A percentile compares a stretch with the other conserved stretches of the same genome.
Conservation (phyloP, 768 basidiomycete genomes). For the Auriculariales sp. region DNA sequence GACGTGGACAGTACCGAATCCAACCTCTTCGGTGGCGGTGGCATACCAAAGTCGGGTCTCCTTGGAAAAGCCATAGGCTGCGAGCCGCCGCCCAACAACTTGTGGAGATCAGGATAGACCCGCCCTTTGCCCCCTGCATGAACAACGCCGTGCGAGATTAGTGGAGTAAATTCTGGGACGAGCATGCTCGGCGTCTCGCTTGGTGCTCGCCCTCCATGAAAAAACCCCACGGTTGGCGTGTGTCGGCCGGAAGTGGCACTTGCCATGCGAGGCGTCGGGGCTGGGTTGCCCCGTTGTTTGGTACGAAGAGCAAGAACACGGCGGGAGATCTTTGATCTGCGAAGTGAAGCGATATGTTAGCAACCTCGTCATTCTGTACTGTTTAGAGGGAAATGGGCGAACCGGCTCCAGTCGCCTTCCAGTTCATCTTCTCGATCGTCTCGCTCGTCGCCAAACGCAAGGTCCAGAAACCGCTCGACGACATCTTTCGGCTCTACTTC, state of each 20-base stretch:
- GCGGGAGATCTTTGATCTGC: conserved; percentile 35
- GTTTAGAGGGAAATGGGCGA: conserved; percentile 10
- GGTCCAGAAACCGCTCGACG: conserved; percentile 35
- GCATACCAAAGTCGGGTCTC: neutral
- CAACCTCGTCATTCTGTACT: neutral
- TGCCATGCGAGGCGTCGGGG: conserved; percentile 33
- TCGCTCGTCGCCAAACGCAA: conserved; percentile 31
- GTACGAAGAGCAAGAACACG: conserved; percentile 41
- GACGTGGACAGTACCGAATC: too few species aligned
- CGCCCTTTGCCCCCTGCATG: conserved; percentile 11
- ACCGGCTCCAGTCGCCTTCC: conserved; percentile 47
- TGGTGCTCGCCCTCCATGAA: conserved; percentile 8
- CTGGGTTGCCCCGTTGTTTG: conserved; percentile 46
- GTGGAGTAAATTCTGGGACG: conserved; percentile 40
- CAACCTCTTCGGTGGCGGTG: conserved; percentile 11
- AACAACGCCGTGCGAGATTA: conserved; percentile 15
- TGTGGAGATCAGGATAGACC: conserved; percentile 8
- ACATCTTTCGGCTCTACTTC: conserved; percentile 41
- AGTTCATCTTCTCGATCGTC: conserved; percentile 21
- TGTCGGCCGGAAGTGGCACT: too few species aligned
- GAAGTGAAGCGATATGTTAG: conserved; percentile 1
- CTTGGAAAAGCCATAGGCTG: conserved; percentile 14
- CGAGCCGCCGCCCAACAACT: conserved; percentile 11
- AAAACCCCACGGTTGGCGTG: conserved; percentile 13
- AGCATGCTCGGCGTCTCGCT: conserved; percentile 18